Percentiles rank a stretch among this genome's conserved stretches.
phyloP scores from a whole-genome alignment of 257 asterid species.

The Orobanche coerulescens region DNA sequence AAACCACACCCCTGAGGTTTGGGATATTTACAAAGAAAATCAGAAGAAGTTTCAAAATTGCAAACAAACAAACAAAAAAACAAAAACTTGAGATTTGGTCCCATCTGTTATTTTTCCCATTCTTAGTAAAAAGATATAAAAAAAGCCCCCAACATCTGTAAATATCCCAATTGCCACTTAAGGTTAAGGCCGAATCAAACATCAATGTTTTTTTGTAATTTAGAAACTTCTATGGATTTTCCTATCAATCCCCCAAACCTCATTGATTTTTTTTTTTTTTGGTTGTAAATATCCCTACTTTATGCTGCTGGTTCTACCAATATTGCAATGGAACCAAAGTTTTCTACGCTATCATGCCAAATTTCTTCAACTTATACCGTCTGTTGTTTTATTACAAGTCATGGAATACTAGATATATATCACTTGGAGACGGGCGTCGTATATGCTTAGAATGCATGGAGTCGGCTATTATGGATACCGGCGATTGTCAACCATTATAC shows the following conservation, averaged over 20 bases:
- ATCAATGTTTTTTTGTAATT: not conserved
- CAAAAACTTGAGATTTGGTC: not conserved
- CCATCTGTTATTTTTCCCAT: not conserved
- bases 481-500: slow-evolving; percentile 91
- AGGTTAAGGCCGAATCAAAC: too few species aligned
- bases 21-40: not conserved
- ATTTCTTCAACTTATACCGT: not conserved
- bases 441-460: slow-evolving; percentile 97
- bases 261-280: too few species aligned
- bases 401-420: slow-evolving; percentile 52
- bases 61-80: not conserved
- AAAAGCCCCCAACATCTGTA: too few species aligned
- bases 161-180: not conserved
- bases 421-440: slow-evolving; percentile 88
- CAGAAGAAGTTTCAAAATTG: not conserved
- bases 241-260: not conserved
- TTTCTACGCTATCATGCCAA: not conserved
- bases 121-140: not conserved
- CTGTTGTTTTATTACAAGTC: slow-evolving; percentile 34
- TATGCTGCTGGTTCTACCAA: not conserved
- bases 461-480: slow-evolving; percentile 92
- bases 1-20: not conserved
- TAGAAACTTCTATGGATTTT: not conserved
- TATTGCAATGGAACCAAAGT: not conserved
- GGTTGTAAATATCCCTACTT: not conserved